Evolutionary conservation across 2,329 filamentous ascomycete species (phyloP).

Genomic region (Rachicladosporium sp.): DNA sequence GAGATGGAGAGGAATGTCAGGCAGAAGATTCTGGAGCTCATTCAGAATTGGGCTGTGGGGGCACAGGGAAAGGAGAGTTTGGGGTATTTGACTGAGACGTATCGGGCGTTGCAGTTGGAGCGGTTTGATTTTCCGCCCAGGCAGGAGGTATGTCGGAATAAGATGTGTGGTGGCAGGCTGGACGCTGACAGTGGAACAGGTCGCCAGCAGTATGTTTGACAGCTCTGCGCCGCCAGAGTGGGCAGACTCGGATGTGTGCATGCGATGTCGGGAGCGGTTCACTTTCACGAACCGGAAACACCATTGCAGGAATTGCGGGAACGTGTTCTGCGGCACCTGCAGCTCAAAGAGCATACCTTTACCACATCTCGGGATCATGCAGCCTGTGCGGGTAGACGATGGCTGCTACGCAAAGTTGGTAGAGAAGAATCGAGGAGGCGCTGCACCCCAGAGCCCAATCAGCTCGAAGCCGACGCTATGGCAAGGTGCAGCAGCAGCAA

Average conservation of each 20-base stretch:
- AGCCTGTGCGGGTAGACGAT: conserved; percentile 88
- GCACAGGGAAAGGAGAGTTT: conserved; percentile 75
- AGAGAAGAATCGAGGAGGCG: conserved; percentile 43
- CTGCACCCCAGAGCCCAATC: conserved; percentile 17
- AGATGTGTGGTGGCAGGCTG: too few species aligned
- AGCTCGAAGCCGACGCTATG: conserved; percentile 42
- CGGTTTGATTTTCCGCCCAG: conserved; percentile 83
- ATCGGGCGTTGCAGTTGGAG: conserved; percentile 68
- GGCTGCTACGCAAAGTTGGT: conserved; percentile 86
- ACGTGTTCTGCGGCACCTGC: conserved; percentile 92
- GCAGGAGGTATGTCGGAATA: conserved; percentile 35
- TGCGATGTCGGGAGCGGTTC: conserved; percentile 90
- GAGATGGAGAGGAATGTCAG: conserved; percentile 72
- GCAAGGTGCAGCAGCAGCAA: conserved; percentile 32
- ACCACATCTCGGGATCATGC: conserved; percentile 82
- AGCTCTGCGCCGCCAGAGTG: conserved; percentile 96
- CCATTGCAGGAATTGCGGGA: conserved; percentile 94
- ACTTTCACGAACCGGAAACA: conserved; percentile 98
- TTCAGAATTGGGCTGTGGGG: conserved; percentile 85
- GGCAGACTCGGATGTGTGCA: conserved; percentile 95
- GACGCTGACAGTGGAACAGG: conserved; percentile 17
- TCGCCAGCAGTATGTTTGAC: conserved; percentile 96
- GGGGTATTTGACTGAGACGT: conserved; percentile 78
- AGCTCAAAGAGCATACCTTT: conserved; percentile 79
- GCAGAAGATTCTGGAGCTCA: conserved; percentile 79